Evolutionary conservation across 257 asterid genomes (phyloP).

Genomic region (Lantana camara): DNA sequence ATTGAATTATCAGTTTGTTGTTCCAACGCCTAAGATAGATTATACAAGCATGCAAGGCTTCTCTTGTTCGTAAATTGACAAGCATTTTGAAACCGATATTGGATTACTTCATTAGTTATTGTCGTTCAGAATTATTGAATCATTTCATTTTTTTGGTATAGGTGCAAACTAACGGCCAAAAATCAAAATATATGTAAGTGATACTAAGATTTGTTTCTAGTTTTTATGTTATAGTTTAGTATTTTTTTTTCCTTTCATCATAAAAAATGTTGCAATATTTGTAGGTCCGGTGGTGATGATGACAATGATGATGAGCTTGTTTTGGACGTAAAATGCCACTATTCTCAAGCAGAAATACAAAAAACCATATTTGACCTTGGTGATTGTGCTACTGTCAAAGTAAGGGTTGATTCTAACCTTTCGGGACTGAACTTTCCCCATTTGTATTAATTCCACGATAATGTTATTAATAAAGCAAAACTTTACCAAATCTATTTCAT

Average conservation of each 20-base stretch:
- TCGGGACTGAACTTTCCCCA: not conserved
- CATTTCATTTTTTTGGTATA: slow-evolving; percentile 26
- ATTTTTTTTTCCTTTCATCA: slow-evolving; percentile 6
- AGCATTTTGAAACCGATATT: not conserved
- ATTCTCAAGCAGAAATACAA: slow-evolving; percentile 43
- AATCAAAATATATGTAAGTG: slow-evolving; percentile 36
- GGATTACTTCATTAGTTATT: slow-evolving; percentile 1
- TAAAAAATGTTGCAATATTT: slow-evolving; percentile 22
- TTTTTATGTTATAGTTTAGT: slow-evolving; percentile 2
- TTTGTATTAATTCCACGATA: not conserved
- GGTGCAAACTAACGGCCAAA: slow-evolving; percentile 30
- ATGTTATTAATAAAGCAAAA: not conserved
- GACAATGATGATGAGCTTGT: slow-evolving; percentile 42
- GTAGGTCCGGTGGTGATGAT: slow-evolving; percentile 27
- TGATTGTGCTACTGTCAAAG: slow-evolving; percentile 53
- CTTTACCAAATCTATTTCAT: no score
- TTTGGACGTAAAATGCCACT: slow-evolving; percentile 46
- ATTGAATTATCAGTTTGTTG: not conserved
- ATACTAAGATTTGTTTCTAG: slow-evolving; percentile 4
- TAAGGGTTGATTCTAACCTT: slow-evolving; percentile 26
- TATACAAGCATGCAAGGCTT: slow-evolving; percentile 8
- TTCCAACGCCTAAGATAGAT: not conserved
- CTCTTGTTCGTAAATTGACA: slow-evolving; percentile 4
- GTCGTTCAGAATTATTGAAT: not conserved
- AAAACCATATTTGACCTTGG: slow-evolving; percentile 43